phyloP scores from a whole-genome alignment of 805 yeast species.

The Wickerhamiella dianesei region DNA sequence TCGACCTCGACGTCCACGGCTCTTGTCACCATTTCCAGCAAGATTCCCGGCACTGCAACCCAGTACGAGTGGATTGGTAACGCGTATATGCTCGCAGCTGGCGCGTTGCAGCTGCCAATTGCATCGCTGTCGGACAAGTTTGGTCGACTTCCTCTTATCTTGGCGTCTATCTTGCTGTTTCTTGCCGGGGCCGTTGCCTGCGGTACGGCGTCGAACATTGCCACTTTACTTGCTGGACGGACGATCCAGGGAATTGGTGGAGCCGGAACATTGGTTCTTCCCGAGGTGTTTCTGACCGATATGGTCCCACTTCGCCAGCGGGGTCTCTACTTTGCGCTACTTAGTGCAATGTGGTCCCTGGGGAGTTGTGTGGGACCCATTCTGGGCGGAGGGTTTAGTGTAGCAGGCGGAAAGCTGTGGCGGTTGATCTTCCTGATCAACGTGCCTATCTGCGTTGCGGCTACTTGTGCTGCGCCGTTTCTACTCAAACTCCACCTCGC shows the following conservation, averaged over 20 bases:
- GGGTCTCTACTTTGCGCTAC: constrained; percentile 20
- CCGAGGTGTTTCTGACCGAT: constrained; percentile 43
- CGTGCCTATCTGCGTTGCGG: constrained; percentile 49
- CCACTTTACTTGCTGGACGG: constrained; percentile 53
- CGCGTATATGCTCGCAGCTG: constrained; percentile 16
- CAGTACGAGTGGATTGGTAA: constrained; percentile 20
- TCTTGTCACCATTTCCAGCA: constrained; percentile 4
- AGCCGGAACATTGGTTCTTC: constrained; percentile 47
- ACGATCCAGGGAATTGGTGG: constrained; percentile 59
- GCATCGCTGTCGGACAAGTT: constrained; percentile 15
- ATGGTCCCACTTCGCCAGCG: constrained; percentile 31
- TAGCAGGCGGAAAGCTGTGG: constrained; percentile 42
- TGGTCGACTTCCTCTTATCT: constrained; percentile 35
- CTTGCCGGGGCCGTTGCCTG: constrained; percentile 47
- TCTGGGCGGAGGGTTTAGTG: constrained; percentile 52
- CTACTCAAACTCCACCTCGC: constrained; percentile 29
- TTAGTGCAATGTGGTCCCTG: constrained; percentile 22
- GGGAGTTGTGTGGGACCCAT: constrained; percentile 38
- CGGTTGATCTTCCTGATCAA: constrained; percentile 65
- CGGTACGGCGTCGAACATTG: constrained; percentile 40
- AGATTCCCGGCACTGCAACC: constrained; percentile 13
- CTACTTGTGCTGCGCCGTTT: constrained; percentile 27
- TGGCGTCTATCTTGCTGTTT: constrained; percentile 38
- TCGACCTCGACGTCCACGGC: constrained; percentile 12
- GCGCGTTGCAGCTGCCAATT: constrained; percentile 11